Base-by-base conservation (phyloP, 1,139 yeast species). In the Sugiyamaella castrensis region DNA sequence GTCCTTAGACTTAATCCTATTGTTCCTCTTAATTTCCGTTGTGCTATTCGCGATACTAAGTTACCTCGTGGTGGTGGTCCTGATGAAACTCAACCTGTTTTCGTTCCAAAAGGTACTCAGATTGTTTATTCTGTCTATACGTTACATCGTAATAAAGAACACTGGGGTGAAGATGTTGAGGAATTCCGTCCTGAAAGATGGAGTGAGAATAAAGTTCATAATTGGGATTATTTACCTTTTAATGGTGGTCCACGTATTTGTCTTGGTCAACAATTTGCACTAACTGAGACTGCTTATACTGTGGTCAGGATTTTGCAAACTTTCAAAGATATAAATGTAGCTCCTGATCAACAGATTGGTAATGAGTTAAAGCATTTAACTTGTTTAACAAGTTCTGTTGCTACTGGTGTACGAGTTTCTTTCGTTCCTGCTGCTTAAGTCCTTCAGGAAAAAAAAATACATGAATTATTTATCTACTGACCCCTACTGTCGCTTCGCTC, bases 191-290 rank as follows among this genome's bases (percentile, higher is more conserved):
- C 83, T 5, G 82, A 78, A 54, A 68, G 82, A 55, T 78, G 82
- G 82, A 51, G 49, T 10, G 58, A 53, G 28, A 52, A 59, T 33
- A 40, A 46, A 35, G 36, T 46, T 15, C 58, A 55, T 43, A 43
- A 54, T 38, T 67, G 71, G 70, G 65, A 61, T 10, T 67, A 60
- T 49, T 50, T 65, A 24, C 70, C 70, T 2, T 78, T 77, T 68
- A 77, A 77, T 57, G 83, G 82, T 32, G 83, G 83, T 13, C 82
- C 83, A 36, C 68, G 83, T 50, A 77, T 78, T 53, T 79, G 83
- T 55, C 66, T 79, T 48, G 83, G 83, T 15, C 82, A 79, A 63
- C 82, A 78, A 59, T 77, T 74, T 64, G 82, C 82, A 4, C 70
- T 79, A 50, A 78, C 82, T 4, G 83, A 79, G 62, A 76, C 79